Evolutionary conservation across 257 asterid species (phyloP).

Genomic region (Nemophila menziesii): DNA sequence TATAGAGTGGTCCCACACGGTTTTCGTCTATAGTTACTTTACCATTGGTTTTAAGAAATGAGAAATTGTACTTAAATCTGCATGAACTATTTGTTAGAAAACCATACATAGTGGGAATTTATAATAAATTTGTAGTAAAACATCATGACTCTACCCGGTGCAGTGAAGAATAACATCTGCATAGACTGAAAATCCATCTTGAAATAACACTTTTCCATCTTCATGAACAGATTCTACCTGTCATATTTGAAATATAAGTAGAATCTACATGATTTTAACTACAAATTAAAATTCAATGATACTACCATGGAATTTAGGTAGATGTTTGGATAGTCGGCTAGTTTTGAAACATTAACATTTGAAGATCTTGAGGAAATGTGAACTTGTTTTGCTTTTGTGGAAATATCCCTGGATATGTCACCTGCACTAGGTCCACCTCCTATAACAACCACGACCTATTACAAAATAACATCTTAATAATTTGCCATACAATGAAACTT

Average conservation of each 20-base stretch:
- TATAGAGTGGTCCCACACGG: conserved; percentile 53
- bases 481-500: too few relatives aligned
- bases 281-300: neutral
- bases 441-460: conserved; percentile 55
- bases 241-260: neutral
- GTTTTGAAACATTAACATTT: conserved; percentile 11
- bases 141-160: conserved; percentile 36
- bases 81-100: neutral
- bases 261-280: too few relatives aligned
- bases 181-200: conserved; percentile 35
- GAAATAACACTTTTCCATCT: conserved; percentile 40
- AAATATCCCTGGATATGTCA: conserved; percentile 42
- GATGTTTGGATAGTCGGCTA: conserved; percentile 14
- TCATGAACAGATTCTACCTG: conserved; percentile 32
- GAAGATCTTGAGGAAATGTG: conserved; percentile 48
- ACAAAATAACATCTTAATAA: neutral
- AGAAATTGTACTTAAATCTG: conserved; percentile 38
- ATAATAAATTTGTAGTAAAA: neutral
- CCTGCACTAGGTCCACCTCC: conserved; percentile 47
- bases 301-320: conserved; percentile 21
- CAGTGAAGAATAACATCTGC: conserved; percentile 52
- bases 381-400: conserved; percentile 39
- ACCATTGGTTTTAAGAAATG: conserved; percentile 49
- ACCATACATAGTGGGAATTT: neutral
- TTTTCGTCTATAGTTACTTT: conserved; percentile 34